Conservation (phyloP, 73 alveolate species). For the Blepharisma stoltei region DNA sequence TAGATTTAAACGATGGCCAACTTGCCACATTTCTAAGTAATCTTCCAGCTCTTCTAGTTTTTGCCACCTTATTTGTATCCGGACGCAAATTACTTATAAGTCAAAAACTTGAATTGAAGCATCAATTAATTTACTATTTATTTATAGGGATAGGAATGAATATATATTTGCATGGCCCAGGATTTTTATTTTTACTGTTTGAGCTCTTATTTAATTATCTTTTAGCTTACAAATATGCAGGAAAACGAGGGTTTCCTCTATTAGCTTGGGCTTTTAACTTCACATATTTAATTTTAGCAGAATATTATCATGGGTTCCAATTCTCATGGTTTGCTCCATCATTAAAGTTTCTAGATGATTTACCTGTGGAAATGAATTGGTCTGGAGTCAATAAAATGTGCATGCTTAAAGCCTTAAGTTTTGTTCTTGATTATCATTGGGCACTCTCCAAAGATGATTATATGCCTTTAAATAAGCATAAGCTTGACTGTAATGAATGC, state of each 20-base stretch:
- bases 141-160: not conserved
- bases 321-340: not conserved
- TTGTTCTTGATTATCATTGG: constrained; percentile 12
- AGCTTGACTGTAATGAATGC: not conserved
- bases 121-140: not conserved
- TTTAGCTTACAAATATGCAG: not conserved
- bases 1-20: not conserved
- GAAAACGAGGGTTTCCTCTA: not conserved
- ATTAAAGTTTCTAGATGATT: not conserved
- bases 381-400: not conserved
- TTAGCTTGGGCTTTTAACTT: not conserved
- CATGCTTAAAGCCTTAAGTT: not conserved
- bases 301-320: not conserved
- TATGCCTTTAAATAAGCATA: not conserved
- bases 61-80: not conserved
- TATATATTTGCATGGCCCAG: constrained; percentile 17
- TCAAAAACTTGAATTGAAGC: not conserved
- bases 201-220: not conserved
- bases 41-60: not conserved
- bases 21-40: not conserved
- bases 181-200: not conserved
- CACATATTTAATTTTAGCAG: not conserved
- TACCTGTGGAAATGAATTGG: not conserved
- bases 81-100: not conserved
- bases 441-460: not conserved